Conservation (phyloP, 2,329 filamentous ascomycete genomes). For the Aspergillus chevalieri region DNA sequence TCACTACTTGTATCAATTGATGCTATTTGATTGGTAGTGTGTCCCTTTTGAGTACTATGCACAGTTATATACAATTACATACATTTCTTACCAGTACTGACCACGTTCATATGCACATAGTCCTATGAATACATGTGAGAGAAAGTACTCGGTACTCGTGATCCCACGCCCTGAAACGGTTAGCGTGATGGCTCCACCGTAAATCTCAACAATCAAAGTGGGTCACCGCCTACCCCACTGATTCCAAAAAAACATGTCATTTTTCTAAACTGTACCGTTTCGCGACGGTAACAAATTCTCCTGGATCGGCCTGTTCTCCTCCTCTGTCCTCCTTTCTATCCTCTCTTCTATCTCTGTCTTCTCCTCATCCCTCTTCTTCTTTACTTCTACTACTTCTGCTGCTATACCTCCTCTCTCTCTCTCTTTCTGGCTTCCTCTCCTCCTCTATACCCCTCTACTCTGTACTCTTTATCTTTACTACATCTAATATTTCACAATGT, state of each 20-base stretch:
- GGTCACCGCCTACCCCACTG: constrained; percentile 3
- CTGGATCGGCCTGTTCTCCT: constrained; percentile 1
- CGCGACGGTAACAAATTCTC: neutral
- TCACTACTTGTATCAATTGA: too few species aligned
- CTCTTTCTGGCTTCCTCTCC: constrained; percentile 3
- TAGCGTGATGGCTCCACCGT: constrained; percentile 5
- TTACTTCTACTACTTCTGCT: constrained; percentile 9
- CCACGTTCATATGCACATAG: neutral
- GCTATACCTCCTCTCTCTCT: constrained; percentile 4
- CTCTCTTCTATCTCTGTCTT: constrained; percentile 5
- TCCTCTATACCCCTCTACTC: constrained; percentile 18
- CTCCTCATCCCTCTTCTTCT: constrained; percentile 6
- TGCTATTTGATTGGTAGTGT: too few species aligned
- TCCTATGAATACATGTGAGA: neutral
- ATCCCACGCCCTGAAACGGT: neutral
- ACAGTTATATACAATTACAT: neutral
- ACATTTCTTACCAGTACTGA: neutral
- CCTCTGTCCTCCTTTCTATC: constrained; percentile 6
- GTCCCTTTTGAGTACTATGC: too few species aligned
- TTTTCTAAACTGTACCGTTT: neutral
- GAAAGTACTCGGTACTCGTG: neutral
- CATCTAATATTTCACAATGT: constrained; percentile 54
- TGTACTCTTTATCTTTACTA: constrained; percentile 8
- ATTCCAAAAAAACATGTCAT: constrained; percentile 3
- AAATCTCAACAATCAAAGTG: constrained; percentile 11